Percentiles rank a stretch among this genome's conserved stretches.
phyloP scores from a whole-genome alignment of 2,329 filamentous ascomycete species.

The Plectosphaerella plurivora region DNA sequence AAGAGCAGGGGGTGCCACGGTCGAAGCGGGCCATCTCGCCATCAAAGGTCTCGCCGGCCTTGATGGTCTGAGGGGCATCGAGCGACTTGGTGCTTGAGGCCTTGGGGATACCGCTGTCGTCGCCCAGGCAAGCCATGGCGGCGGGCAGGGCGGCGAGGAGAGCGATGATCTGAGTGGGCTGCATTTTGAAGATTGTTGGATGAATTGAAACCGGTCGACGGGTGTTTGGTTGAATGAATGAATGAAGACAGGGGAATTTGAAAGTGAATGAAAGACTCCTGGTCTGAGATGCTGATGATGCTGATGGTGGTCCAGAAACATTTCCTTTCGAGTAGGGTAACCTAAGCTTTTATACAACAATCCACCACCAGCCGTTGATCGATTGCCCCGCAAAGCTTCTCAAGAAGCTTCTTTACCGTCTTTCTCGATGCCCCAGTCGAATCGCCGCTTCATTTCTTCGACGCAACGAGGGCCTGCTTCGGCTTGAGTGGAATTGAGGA shows the following conservation, averaged over 20 bases:
- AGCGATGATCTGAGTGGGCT: background rate
- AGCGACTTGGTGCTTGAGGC: slow-evolving; percentile 14
- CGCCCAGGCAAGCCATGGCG: slow-evolving; percentile 23
- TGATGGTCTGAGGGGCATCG: slow-evolving; percentile 2
- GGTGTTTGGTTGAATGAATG: background rate
- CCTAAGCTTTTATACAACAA: background rate
- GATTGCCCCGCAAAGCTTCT: background rate
- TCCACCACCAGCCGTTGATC: background rate
- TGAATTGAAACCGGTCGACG: slow-evolving; percentile 1
- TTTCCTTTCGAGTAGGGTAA: background rate
- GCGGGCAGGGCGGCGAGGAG: slow-evolving; percentile 20
- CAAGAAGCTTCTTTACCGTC: background rate
- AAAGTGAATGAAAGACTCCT: slow-evolving; percentile 2
- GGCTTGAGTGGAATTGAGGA: background rate
- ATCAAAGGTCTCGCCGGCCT: slow-evolving; percentile 9
- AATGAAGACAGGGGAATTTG: background rate
- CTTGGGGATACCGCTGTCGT: slow-evolving; percentile 23
- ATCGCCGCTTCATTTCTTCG: background rate
- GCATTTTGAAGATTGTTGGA: background rate
- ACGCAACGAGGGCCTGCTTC: background rate
- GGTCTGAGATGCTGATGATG: background rate
- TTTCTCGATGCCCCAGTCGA: background rate
- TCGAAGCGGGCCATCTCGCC: slow-evolving; percentile 22
- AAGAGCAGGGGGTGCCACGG: slow-evolving; percentile 34
- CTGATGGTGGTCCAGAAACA: background rate